These are phyloP conservation scores for Pezizomycotina sp. DNA, from an alignment of 2,329 filamentous ascomycete species.

Conservation along the genomic window DNA sequence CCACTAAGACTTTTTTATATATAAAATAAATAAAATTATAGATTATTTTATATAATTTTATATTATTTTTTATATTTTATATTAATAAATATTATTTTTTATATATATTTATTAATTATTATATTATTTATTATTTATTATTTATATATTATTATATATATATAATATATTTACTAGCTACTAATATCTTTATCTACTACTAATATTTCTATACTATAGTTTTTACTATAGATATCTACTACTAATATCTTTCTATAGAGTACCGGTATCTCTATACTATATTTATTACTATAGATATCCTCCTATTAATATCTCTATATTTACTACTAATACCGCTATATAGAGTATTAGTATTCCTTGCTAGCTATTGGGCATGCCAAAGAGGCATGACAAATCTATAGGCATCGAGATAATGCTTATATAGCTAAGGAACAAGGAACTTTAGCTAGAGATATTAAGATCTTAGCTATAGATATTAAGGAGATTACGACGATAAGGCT, in stretches of 20 bases:
- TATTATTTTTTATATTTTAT: conserved; percentile 1
- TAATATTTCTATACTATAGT: not conserved
- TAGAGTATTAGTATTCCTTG: conserved; percentile 2
- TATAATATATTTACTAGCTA: conserved; percentile 1
- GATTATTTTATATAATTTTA: conserved; percentile 1
- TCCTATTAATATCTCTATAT: not conserved
- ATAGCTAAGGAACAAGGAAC: not conserved
- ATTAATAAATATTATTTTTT: not conserved
- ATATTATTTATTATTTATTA: not conserved
- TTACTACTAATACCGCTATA: not conserved
- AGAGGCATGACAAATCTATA: too few relatives aligned
- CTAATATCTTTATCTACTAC: not conserved
- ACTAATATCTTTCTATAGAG: not conserved
- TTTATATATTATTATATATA: not conserved
- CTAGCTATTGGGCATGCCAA: not conserved
- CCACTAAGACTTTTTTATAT: too few relatives aligned
- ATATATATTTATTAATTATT: not conserved
- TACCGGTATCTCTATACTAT: not conserved
- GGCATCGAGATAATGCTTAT: conserved; percentile 3
- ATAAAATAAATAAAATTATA: too few relatives aligned
- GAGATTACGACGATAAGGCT: not conserved
- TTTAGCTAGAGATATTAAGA: not conserved
- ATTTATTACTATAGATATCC: not conserved
- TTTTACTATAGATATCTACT: not conserved
- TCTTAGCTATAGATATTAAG: not conserved